These are phyloP conservation scores for Penstemon newberryi DNA, from an alignment of 257 asterid species.

Conservation along the genomic window DNA sequence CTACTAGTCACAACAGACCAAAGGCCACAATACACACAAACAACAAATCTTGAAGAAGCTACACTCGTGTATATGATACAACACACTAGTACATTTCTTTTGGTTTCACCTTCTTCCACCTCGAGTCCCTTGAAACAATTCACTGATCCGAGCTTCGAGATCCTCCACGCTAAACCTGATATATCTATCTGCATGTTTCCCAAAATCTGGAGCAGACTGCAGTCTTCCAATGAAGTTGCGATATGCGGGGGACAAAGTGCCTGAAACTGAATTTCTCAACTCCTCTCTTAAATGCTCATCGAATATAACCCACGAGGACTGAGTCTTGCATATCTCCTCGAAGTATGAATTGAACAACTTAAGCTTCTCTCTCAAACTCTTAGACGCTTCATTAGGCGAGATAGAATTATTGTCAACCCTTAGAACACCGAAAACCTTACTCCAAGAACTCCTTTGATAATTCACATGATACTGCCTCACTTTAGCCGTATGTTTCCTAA, in stretches of 20 bases:
- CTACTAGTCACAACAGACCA: constrained; percentile 22
- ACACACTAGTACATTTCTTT: constrained; percentile 30
- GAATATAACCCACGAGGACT: constrained; percentile 74
- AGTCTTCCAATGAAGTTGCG: constrained; percentile 63
- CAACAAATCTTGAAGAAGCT: constrained; percentile 29
- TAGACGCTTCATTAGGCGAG: constrained; percentile 65
- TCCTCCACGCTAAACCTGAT: constrained; percentile 71
- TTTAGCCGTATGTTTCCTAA: constrained; percentile 74
- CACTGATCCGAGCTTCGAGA: constrained; percentile 64
- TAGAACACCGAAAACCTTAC: constrained; percentile 73
- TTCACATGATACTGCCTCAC: constrained; percentile 73
- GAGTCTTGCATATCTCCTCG: constrained; percentile 70
- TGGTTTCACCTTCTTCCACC: constrained; percentile 61
- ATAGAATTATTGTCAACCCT: constrained; percentile 52
- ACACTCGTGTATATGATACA: constrained; percentile 38
- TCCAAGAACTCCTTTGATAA: constrained; percentile 92
- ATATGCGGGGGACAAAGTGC: constrained; percentile 57
- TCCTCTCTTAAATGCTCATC: constrained; percentile 83
- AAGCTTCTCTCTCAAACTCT: constrained; percentile 68
- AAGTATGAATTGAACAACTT: constrained; percentile 73
- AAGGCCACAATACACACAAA: constrained; percentile 22
- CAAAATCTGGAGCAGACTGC: constrained; percentile 48
- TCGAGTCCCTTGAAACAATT: constrained; percentile 59
- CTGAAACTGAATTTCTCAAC: constrained; percentile 60
- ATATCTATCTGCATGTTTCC: constrained; percentile 71